These are phyloP conservation scores for Rhodotorula mucilaginosa DNA, from an alignment of 1,284 basidiomycete genomes.

Conservation along the genomic window DNA sequence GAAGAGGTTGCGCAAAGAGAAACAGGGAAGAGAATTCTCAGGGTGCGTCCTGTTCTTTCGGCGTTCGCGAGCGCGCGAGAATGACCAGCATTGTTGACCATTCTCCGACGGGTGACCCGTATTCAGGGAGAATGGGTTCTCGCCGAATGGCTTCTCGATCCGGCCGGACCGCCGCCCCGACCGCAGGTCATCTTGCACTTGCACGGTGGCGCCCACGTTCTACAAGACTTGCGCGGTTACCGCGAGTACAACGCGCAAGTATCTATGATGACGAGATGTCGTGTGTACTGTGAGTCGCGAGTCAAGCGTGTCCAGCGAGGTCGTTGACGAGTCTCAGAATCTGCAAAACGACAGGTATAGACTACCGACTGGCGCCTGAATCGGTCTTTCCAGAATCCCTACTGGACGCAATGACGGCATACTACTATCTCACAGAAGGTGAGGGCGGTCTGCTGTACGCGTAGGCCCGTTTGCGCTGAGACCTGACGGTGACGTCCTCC, in stretches of 20 bases:
- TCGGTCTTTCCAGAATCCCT: conserved; percentile 49
- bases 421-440: conserved; percentile 39
- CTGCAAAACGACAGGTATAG: conserved; percentile 5
- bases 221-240: neutral
- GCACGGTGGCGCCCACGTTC: conserved; percentile 11
- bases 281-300: conserved; percentile 2
- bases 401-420: conserved; percentile 51
- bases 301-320: neutral
- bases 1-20: neutral
- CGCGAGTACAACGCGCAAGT: conserved; percentile 16
- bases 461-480: too few species aligned
- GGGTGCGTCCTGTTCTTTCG: neutral
- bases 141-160: neutral
- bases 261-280: conserved; percentile 14
- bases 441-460: neutral
- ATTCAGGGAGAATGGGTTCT: neutral
- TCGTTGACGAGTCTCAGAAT: neutral
- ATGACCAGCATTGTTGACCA: neutral
- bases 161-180: neutral
- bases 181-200: neutral
- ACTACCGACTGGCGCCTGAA: conserved; percentile 41
- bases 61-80: neutral
- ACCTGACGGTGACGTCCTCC: neutral
- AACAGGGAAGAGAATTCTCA: neutral
- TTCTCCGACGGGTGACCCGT: too few species aligned